phyloP scores from a whole-genome alignment of 768 basidiomycete species.

The Suillus plorans region DNA sequence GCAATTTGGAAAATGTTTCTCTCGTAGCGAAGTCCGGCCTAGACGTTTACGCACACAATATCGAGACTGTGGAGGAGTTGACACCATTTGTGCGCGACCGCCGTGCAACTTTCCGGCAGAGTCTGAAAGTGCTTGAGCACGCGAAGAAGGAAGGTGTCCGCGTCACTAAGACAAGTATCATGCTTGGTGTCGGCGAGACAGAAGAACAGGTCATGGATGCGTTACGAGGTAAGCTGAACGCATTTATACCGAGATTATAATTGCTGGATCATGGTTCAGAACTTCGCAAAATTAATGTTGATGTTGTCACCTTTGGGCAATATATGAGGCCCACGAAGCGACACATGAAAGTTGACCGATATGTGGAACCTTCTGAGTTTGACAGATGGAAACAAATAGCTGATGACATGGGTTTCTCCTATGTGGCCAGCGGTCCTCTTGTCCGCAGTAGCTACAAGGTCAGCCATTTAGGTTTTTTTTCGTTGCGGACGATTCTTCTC shows the following conservation, averaged over 20 bases:
- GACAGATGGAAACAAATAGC: constrained; percentile 88
- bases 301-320: constrained; percentile 98
- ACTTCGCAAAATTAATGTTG: constrained; percentile 83
- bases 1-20: constrained; percentile 70
- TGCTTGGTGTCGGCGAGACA: constrained; percentile 95
- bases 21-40: constrained; percentile 89
- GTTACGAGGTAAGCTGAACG: constrained; percentile 62
- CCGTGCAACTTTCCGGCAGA: constrained; percentile 87
- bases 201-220: constrained; percentile 81
- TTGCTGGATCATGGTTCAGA: constrained; percentile 45
- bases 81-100: constrained; percentile 96
- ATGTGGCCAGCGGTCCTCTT: constrained; percentile 94
- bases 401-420: constrained; percentile 93
- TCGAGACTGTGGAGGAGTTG: constrained; percentile 93
- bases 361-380: constrained; percentile 93
- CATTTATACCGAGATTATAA: neutral
- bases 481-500: neutral
- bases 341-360: constrained; percentile 99
- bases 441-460: constrained; percentile 98
- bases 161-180: constrained; percentile 97
- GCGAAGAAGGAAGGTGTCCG: constrained; percentile 83
- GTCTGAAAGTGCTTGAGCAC: constrained; percentile 74
- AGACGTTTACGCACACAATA: constrained; percentile 97
- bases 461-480: constrained; percentile 18
- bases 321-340: constrained; percentile 99